These are phyloP conservation scores for Cnidoscolus chayamansa DNA, from an alignment of 441 rosid genomes.

Conservation along the genomic window DNA sequence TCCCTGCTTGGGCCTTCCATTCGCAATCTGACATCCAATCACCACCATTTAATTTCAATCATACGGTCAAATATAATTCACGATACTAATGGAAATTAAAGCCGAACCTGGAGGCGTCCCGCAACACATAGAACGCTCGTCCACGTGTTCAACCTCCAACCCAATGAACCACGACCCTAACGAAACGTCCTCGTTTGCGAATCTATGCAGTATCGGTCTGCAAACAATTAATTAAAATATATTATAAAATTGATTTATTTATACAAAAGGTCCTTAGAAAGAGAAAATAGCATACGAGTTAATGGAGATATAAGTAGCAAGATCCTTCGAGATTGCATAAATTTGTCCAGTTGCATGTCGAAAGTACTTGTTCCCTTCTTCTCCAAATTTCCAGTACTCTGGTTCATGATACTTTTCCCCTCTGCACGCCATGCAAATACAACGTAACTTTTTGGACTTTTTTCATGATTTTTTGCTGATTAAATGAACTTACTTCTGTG, in stretches of 20 bases:
- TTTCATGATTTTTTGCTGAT: too few relatives aligned
- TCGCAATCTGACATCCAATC: conserved; percentile 45
- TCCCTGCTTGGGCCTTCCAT: conserved; percentile 69
- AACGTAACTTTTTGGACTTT: not conserved
- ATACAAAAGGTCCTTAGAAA: too few relatives aligned
- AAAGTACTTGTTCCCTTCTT: conserved; percentile 80
- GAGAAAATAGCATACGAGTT: conserved; percentile 45
- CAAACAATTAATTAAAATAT: not conserved
- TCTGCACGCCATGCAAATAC: conserved; percentile 27
- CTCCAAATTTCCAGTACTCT: conserved; percentile 86
- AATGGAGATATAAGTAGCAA: conserved; percentile 67
- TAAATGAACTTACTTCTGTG: conserved; percentile 46
- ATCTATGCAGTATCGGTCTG: conserved; percentile 76
- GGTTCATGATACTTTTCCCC: conserved; percentile 80
- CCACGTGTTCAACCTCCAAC: conserved; percentile 76
- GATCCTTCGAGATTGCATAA: conserved; percentile 79
- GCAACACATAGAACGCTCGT: conserved; percentile 79
- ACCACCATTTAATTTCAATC: not conserved
- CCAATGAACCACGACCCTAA: conserved; percentile 82
- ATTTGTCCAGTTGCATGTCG: conserved; percentile 88
- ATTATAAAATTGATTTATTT: too few relatives aligned
- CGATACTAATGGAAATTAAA: too few relatives aligned
- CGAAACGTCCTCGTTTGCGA: conserved; percentile 88
- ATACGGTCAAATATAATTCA: not conserved
- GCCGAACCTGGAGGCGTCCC: conserved; percentile 70